Evolutionary conservation across 2,329 filamentous ascomycete genomes (phyloP).

Genomic region (Hymenoscyphus linearis): DNA sequence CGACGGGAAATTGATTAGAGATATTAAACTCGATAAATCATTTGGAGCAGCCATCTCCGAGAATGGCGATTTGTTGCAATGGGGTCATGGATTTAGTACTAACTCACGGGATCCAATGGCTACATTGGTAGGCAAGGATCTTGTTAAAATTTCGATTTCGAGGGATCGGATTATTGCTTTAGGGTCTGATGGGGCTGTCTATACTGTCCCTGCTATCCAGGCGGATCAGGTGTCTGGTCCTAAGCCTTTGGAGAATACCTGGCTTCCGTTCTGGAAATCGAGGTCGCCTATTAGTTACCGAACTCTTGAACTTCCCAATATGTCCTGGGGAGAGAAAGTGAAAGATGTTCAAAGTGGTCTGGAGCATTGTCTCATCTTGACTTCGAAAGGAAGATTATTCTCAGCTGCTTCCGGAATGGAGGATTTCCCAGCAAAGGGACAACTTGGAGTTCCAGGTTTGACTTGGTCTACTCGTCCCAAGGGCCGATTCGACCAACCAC

Average conservation of each 20-base stretch:
- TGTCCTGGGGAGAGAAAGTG: slow-evolving; percentile 67
- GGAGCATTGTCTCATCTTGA: slow-evolving; percentile 83
- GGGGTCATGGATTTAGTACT: slow-evolving; percentile 73
- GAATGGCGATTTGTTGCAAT: slow-evolving; percentile 84
- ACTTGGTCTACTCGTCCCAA: slow-evolving; percentile 72
- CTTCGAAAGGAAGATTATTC: slow-evolving; percentile 79
- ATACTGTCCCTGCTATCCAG: slow-evolving; percentile 74
- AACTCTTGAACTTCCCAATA: slow-evolving; percentile 56
- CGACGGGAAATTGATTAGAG: slow-evolving; percentile 75
- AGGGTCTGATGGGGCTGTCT: slow-evolving; percentile 69
- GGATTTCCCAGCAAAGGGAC: slow-evolving; percentile 74
- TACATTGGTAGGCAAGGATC: slow-evolving; percentile 76
- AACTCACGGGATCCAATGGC: slow-evolving; percentile 56
- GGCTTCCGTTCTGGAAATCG: slow-evolving; percentile 69
- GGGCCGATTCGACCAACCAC: slow-evolving; percentile 74
- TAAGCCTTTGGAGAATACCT: slow-evolving; percentile 58
- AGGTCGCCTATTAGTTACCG: slow-evolving; percentile 64
- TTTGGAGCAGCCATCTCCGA: slow-evolving; percentile 87
- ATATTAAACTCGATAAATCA: slow-evolving; percentile 75
- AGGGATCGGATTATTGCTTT: slow-evolving; percentile 79
- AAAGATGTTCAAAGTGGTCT: slow-evolving; percentile 70
- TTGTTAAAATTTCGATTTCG: slow-evolving; percentile 72
- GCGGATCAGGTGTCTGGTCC: slow-evolving; percentile 61
- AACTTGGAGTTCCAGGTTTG: slow-evolving; percentile 80
- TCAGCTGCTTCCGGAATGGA: slow-evolving; percentile 77